phyloP scores from a whole-genome alignment of 345 rosid species.

The Euphorbia lathyris region DNA sequence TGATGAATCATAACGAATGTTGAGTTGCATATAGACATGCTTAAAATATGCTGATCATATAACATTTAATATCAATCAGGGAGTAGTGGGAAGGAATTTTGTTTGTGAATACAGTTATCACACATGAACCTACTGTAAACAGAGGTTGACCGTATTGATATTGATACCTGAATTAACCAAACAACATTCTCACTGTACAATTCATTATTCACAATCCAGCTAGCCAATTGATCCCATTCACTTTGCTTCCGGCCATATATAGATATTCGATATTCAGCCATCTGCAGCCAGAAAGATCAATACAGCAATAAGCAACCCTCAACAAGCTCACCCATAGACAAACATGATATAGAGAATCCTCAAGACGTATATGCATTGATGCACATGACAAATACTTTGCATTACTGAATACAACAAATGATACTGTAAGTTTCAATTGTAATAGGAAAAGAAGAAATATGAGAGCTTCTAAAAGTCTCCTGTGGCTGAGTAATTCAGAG shows the following conservation, averaged over 20 bases:
- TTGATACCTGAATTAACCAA: conserved; percentile 95
- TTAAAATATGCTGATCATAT: neutral
- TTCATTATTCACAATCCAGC: conserved; percentile 99
- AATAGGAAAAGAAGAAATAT: neutral
- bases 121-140: neutral
- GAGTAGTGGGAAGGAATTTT: neutral
- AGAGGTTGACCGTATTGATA: neutral
- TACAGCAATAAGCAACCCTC: neutral
- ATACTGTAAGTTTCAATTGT: neutral
- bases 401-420: neutral
- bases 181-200: conserved; percentile 95
- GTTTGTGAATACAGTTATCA: neutral
- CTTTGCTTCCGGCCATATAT: conserved; percentile 98
- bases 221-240: conserved; percentile 98
- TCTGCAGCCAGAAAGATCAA: conserved; percentile 44
- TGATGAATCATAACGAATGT: neutral
- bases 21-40: neutral
- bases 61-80: neutral
- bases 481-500: neutral
- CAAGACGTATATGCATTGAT: neutral
- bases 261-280: conserved; percentile 98
- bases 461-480: neutral
- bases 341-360: neutral
- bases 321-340: neutral
- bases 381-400: neutral